phyloP scores from a whole-genome alignment of 345 rosid species.

The Boechera stricta region DNA sequence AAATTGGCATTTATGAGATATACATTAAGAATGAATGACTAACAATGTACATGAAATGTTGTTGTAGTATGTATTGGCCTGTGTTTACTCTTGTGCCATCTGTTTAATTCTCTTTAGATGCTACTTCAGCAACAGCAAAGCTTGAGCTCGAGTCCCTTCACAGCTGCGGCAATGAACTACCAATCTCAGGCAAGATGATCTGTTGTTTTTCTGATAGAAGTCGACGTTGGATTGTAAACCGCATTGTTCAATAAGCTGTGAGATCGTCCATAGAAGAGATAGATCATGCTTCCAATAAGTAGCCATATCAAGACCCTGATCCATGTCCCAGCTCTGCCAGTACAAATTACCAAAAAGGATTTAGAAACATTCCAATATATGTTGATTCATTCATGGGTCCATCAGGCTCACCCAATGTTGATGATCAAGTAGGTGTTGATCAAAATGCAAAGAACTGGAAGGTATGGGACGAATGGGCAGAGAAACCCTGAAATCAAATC shows the following conservation, averaged over 20 bases:
- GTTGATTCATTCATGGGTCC: neutral
- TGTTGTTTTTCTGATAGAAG: slow-evolving; percentile 51
- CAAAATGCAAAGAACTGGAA: slow-evolving; percentile 65
- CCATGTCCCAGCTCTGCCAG: slow-evolving; percentile 65
- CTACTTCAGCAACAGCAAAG: slow-evolving; percentile 35
- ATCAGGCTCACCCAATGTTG: slow-evolving; percentile 59
- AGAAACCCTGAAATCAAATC: slow-evolving; percentile 55
- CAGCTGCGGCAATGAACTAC: slow-evolving; percentile 17
- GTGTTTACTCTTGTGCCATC: slow-evolving; percentile 22
- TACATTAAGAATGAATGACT: slow-evolving; percentile 29
- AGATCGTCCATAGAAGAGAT: slow-evolving; percentile 57
- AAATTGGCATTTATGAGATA: slow-evolving; percentile 16
- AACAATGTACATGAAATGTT: slow-evolving; percentile 35
- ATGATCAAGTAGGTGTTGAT: slow-evolving; percentile 62
- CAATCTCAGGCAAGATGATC: slow-evolving; percentile 40
- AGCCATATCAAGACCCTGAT: slow-evolving; percentile 73
- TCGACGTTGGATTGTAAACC: slow-evolving; percentile 47
- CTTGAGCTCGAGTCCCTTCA: slow-evolving; percentile 27
- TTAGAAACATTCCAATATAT: slow-evolving; percentile 21
- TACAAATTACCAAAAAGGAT: slow-evolving; percentile 16
- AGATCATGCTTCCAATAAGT: slow-evolving; percentile 57
- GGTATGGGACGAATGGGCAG: slow-evolving; percentile 65
- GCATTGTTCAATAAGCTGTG: slow-evolving; percentile 60
- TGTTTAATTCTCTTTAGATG: slow-evolving; percentile 22
- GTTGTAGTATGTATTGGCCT: slow-evolving; percentile 27